Conservation (phyloP, 768 basidiomycete species). For the Suillus subluteus region DNA sequence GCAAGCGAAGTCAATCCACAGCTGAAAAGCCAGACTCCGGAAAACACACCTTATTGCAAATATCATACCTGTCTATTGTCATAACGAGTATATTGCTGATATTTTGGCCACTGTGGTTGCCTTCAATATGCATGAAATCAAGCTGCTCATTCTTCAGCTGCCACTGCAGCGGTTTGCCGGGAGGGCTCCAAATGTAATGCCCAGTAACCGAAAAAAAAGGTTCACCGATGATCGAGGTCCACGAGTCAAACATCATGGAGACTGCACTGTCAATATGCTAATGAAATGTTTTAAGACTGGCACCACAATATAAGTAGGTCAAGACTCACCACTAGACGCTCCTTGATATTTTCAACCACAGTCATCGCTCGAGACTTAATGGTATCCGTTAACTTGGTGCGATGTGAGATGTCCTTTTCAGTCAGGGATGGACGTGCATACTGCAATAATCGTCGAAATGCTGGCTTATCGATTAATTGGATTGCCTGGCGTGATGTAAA, state of each 20-base stretch:
- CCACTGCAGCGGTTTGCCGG: background rate
- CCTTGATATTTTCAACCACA: background rate
- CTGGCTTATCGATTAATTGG: background rate
- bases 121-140: background rate
- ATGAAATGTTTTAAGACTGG: background rate
- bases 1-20: background rate
- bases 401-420: background rate
- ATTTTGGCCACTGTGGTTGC: background rate
- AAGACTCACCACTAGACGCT: background rate
- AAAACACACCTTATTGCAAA: background rate
- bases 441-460: background rate
- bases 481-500: background rate
- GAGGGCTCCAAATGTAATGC: constrained; percentile 18
- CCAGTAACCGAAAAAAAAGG: constrained; percentile 23
- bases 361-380: background rate
- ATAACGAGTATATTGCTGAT: background rate
- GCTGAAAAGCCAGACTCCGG: background rate
- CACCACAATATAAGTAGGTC: background rate
- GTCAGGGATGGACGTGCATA: background rate
- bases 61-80: background rate
- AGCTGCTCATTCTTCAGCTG: background rate
- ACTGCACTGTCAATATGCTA: background rate
- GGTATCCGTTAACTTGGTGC: background rate
- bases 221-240: constrained; percentile 19
- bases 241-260: constrained; percentile 19